Base-by-base conservation (phyloP, 352 stramenopile genomes). In the Phytophthora sp. region DNA sequence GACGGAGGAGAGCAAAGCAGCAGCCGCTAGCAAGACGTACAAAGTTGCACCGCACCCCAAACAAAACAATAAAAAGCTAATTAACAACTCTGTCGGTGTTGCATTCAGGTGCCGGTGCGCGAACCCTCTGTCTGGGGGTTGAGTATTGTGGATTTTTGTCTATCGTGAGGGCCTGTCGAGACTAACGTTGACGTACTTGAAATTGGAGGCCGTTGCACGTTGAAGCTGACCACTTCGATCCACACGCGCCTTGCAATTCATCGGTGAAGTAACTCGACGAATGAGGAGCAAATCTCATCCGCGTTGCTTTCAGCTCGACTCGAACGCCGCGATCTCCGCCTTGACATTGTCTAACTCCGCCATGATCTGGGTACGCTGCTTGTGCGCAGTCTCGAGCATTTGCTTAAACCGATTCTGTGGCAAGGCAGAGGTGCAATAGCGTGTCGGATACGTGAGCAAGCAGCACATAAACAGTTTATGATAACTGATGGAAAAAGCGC, bases 331-430 rank as follows among this genome's bases (percentile, higher is more conserved):
- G 47, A 86, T 84, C 30, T 84, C 71, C 23, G 61, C 39, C 55
- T 85, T 74, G 13, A 87, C 71, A 58, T 84, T 90, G 44, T 89
- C 78, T 21, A 90, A 38, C 47, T 90, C 81, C 4, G 68, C 58
- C 2, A 74, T 71, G 31, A 89, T 71, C 18, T 86, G 72, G 24
- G 71, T 70, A 38, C 82, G 80, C 53, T 91, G 80, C 27, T 76
- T 76, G 35, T 77, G 74, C 8, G 79, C 82, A 8, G 72, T 86
- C 49, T 94, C 83, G 33, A 92, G 79, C 80, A 92, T 86, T 78
- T 89, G 81, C 61, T 91, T 91, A 70, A 92, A 89, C 7, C 82
- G 82, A 65, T 90, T 90, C 84, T 93, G 59, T 59, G n/a, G 4
- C 38, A 55, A 33, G 13, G 23, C 7, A 42, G 39, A 53, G 7